Conservation (phyloP, 192 early-diverging fungal species). For the Coemansia sp. region DNA sequence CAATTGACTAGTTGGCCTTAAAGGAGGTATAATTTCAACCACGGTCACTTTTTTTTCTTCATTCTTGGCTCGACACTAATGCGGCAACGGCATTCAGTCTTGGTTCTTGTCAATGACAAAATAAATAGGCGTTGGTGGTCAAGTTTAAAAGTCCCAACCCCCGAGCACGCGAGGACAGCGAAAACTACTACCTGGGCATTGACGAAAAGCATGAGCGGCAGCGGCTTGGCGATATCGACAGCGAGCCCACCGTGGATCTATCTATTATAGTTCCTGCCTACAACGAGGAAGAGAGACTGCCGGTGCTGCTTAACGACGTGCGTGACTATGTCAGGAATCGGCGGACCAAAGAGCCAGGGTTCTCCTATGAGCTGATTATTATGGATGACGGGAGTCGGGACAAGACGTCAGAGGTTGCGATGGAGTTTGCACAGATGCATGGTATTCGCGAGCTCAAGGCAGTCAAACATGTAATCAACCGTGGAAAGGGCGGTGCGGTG, state of each 20-base stretch:
- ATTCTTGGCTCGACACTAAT: background rate
- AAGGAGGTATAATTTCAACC: no score
- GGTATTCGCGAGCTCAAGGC: constrained; percentile 64
- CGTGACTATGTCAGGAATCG: constrained; percentile 62
- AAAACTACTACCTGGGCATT: constrained; percentile 47
- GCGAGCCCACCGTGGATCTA: constrained; percentile 56
- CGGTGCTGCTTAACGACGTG: constrained; percentile 82
- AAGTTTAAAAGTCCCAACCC: constrained; percentile 46
- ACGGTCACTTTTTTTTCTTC: no score
- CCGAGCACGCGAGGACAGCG: constrained; percentile 48
- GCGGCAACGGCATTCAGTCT: background rate
- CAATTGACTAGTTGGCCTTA: background rate
- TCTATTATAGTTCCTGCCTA: constrained; percentile 89
- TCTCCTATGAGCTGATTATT: constrained; percentile 83
- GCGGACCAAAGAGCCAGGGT: constrained; percentile 39
- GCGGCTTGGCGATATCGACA: constrained; percentile 27
- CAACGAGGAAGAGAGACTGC: constrained; percentile 84
- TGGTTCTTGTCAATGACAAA: no score
- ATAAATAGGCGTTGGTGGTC: constrained; percentile 31
- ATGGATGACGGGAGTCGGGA: constrained; percentile 93
- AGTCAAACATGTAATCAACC: constrained; percentile 75
- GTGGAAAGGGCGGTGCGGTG: constrained; percentile 93
- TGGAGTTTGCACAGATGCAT: constrained; percentile 64
- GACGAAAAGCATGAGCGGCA: constrained; percentile 40
- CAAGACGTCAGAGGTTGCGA: constrained; percentile 66